Evolutionary conservation across 108 stramenopile species (phyloP).

Genomic region (Cylindrotheca fusiformis): DNA sequence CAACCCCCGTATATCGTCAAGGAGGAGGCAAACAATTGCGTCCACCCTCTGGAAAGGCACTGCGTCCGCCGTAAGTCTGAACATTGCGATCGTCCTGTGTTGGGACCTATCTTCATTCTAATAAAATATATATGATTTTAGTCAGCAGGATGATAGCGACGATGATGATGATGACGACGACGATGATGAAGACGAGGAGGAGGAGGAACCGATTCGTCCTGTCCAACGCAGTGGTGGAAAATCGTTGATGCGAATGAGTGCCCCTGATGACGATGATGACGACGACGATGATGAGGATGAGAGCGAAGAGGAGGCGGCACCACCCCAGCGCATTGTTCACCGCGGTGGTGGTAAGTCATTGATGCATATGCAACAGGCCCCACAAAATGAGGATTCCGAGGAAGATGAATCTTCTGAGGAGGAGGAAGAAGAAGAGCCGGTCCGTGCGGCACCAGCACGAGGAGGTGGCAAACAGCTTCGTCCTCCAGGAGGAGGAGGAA

Average conservation of each 20-base stretch:
- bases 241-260: slow-evolving; percentile 43
- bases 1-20: slow-evolving; percentile 23
- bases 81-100: not conserved
- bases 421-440: slow-evolving; percentile 33
- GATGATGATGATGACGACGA: slow-evolving; percentile 49
- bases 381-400: slow-evolving; percentile 43
- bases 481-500: slow-evolving; percentile 40
- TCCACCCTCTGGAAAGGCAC: slow-evolving; percentile 64
- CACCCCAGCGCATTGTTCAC: slow-evolving; percentile 28
- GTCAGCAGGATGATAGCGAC: slow-evolving; percentile 38
- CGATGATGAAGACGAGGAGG: slow-evolving; percentile 43
- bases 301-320: slow-evolving; percentile 7
- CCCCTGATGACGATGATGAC: slow-evolving; percentile 34
- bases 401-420: slow-evolving; percentile 52
- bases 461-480: slow-evolving; percentile 41
- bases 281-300: slow-evolving; percentile 31
- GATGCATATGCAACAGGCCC: slow-evolving; percentile 24
- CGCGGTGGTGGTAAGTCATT: slow-evolving; percentile 68
- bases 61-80: slow-evolving; percentile 49
- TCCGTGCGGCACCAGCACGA: slow-evolving; percentile 2
- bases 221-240: slow-evolving; percentile 55
- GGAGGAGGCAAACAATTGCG: slow-evolving; percentile 74
- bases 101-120: not conserved
- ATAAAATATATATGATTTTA: too few relatives aligned
- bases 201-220: slow-evolving; percentile 20